Base-by-base conservation (phyloP, 2,329 filamentous ascomycete genomes). In the Trichoderma sp. region DNA sequence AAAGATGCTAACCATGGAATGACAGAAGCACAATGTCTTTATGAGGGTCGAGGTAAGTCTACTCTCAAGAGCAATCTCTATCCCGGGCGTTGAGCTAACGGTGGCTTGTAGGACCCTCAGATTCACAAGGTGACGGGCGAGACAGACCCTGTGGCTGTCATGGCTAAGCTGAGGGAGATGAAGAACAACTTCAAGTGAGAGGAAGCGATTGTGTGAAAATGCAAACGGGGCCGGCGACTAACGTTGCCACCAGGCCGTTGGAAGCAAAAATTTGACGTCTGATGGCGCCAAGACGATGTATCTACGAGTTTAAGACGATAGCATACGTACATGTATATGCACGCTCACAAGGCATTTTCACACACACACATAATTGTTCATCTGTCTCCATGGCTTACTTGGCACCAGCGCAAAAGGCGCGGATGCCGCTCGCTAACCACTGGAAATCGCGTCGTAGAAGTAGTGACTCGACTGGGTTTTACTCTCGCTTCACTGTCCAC, bases 21-120 rank as follows among this genome's bases (percentile, higher is more conserved):
- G 34, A 52, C 70, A 94, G 92, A 82, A 92, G 81, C 93, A 98
- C 79, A 99, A 99, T 75, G 92, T 97, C 2, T 99, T 99, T 76
- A 98, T 99, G 95, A 87, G 92, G 72, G 85, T 96, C 39, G 84
- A 90, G 73, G 91, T 92, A 81, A 82, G 87, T 80, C 8, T 22
- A 29, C 5, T 5, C 1, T 22, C 5, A 7, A 22, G 13, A 29
- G 45, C 12, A 29, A 10, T 12, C 5, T 29, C 12, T 48, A 8
- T 0, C 13, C 12, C 35, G 15, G 22, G 13, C n/a, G 42, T 27
- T 52, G 34, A 68, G 39, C 68, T 72, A 45, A 67, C 50, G 6
- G 22, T 25, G 34, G 39, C 9, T 8, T 54, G 29, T 67, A 93
- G 87, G 94, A 97, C 73, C 91, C 93, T 0, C 87, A 87, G 70